Percentiles rank a stretch among this genome's conserved stretches.
phyloP scores from a whole-genome alignment of 345 rosid species.

The Hirschfeldia incana region DNA sequence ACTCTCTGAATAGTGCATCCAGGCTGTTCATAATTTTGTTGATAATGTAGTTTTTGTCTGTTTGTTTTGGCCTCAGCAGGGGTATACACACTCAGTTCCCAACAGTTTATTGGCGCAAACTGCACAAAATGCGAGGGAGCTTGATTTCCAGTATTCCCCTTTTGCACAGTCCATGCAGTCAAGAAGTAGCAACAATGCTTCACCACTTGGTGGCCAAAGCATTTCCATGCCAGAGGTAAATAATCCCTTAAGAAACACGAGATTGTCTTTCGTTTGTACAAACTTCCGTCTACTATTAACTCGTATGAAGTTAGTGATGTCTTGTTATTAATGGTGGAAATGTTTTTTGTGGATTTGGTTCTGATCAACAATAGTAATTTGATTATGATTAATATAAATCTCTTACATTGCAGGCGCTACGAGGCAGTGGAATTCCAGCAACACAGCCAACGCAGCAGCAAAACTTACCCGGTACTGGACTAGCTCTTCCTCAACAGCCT shows the following conservation, averaged over 20 bases:
- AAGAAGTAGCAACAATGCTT: slow-evolving; percentile 60
- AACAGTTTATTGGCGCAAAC: slow-evolving; percentile 67
- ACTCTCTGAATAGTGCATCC: neutral
- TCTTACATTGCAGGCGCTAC: slow-evolving; percentile 53
- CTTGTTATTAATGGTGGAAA: neutral
- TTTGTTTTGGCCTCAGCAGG: slow-evolving; percentile 48
- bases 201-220: slow-evolving; percentile 40
- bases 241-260: slow-evolving; percentile 17
- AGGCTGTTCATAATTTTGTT: neutral
- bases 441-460: slow-evolving; percentile 68
- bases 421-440: slow-evolving; percentile 62
- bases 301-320: neutral
- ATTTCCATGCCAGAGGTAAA: slow-evolving; percentile 80
- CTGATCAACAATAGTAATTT: neutral
- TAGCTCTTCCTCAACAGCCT: slow-evolving; percentile 82
- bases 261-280: neutral
- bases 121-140: slow-evolving; percentile 73
- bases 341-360: neutral
- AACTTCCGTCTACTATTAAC: neutral
- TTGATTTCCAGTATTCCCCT: slow-evolving; percentile 80
- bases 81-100: slow-evolving; percentile 71
- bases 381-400: slow-evolving; percentile 20
- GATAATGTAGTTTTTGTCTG: slow-evolving; percentile 9
- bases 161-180: slow-evolving; percentile 73
- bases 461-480: slow-evolving; percentile 66